Evolutionary conservation across 163 green algal genomes (phyloP), one percentile per base, ranked within the genome.

Genomic region (Chlamydomonas reinhardtii): DNA sequence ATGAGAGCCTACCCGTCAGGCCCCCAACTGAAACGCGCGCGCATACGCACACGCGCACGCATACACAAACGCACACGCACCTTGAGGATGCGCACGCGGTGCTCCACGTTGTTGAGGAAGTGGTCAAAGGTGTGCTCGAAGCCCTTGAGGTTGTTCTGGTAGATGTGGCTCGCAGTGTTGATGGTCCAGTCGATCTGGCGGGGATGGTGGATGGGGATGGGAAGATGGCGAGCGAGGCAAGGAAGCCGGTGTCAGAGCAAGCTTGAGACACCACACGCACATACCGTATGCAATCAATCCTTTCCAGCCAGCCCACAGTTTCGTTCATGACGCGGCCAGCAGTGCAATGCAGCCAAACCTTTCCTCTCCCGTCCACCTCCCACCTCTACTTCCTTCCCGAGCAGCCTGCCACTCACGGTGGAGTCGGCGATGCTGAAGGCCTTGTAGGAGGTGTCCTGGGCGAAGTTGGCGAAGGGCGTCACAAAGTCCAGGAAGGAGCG

Each of bases 101-200:
- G 81, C 56, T 87, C 81, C 29, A 66, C 17, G 70, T 87, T 79
- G 29, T n/a, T 35, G 2, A 87, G 81, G 15, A 66, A 29, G 59
- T 79, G 59, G 71, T 87, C 71, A 29, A 80, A 74, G 71, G 81
- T 87, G 70, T 74, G 70, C 56, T 87, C 81, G 8, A 87, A 74
- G 81, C 81, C 81, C 81, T 80, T 87, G 35, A 87, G 71, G 81
- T 80, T 80, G 81, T 79, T 65, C 16, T 87, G 35, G 81, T 87
- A 87, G 27, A 87, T n/a, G 35, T 87, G 81, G 25, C 17, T 27
- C 27, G 81, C 81, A 19, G 81, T 87, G 81, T 74, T 80, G 71
- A 87, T 79, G 70, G 71, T 29, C 81, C 81, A 87, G 59, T 87
- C 81, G 12, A 31, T 25, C 79, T 85, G 69, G 17, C 8, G n/a